phyloP scores from a whole-genome alignment of 2,329 filamentous ascomycete genomes.

The Myotisia sp. region DNA sequence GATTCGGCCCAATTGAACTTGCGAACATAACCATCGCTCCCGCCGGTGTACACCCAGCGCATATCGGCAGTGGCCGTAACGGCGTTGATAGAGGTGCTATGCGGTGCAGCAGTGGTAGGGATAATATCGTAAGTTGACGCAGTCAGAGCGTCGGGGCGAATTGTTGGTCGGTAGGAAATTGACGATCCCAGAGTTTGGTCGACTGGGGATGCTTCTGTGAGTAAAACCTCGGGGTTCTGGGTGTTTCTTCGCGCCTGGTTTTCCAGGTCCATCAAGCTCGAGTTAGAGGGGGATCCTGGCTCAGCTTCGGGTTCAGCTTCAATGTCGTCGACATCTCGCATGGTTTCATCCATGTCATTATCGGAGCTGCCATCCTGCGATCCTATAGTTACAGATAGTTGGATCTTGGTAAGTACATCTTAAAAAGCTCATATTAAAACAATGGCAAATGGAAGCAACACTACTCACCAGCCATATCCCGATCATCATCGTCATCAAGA shows the following conservation, averaged over 20 bases:
- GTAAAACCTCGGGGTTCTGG: constrained; percentile 34
- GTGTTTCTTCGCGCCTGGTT: constrained; percentile 19
- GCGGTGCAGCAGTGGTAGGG: constrained; percentile 89
- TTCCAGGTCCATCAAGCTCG: constrained; percentile 26
- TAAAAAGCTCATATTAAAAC: neutral
- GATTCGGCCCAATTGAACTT: constrained; percentile 95
- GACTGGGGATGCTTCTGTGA: constrained; percentile 35
- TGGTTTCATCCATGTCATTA: constrained; percentile 34
- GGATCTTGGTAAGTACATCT: constrained; percentile 1
- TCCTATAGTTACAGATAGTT: constrained; percentile 16
- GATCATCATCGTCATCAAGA: constrained; percentile 29
- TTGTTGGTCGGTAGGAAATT: constrained; percentile 40
- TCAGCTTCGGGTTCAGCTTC: constrained; percentile 19
- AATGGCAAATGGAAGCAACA: neutral
- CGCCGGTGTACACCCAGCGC: constrained; percentile 87
- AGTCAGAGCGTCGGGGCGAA: constrained; percentile 64
- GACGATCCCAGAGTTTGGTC: constrained; percentile 16
- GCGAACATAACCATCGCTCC: constrained; percentile 85
- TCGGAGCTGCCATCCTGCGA: constrained; percentile 37
- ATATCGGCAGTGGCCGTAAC: constrained; percentile 85
- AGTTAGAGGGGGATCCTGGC: constrained; percentile 25
- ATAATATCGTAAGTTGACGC: constrained; percentile 85
- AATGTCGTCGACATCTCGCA: constrained; percentile 29
- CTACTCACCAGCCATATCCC: constrained; percentile 26
- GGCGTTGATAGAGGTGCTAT: constrained; percentile 89